Base-by-base conservation (phyloP, 2,329 filamentous ascomycete genomes). In the Apiospora koreana region DNA sequence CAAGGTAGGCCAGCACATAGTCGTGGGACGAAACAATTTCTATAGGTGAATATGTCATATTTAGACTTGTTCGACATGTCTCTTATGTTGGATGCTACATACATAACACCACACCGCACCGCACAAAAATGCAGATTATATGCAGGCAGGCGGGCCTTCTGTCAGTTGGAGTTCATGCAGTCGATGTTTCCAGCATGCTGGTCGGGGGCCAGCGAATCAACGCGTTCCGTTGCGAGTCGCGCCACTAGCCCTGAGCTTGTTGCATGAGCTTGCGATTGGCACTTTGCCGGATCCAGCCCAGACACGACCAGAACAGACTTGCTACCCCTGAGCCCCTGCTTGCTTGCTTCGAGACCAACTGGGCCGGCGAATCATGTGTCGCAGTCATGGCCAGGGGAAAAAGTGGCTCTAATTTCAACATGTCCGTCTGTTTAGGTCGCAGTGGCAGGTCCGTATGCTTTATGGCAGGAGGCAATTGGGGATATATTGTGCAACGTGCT, bases 281-380 rank as follows among this genome's bases (percentile, higher is more conserved):
- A 38, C 54, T 62, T 62, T 62, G n/a, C 31, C 54, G 31, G 21
- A 62, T 62, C 31, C 31, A 62, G 54, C n/a, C n/a, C n/a, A n/a
- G n/a, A n/a, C n/a, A n/a, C n/a, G n/a, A n/a, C n/a, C n/a, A n/a
- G n/a, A n/a, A n/a, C n/a, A n/a, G n/a, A 7, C 54, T 10, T n/a
- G 31, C 54, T 62, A 38, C 54, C 54, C 54, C 54, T 62, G 54
- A 62, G 54, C 54, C 54, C 54, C 31, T 58, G 50, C 48, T 31
- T 14, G 28, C 54, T 18, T 58, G 50, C 48, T 28, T 14, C 48
- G 28, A 28, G 45, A 48, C 16, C 48, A 16, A n/a, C 31, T 38
- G 28, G 31, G 3, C 28, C 54, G 54, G 54, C 54, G 54, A 62
- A 62, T 62, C 54, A 62, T 38, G 31, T 38, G 54, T 38, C 54